Conservation (phyloP, 345 rosid genomes). For the Eucalyptus virginea region DNA sequence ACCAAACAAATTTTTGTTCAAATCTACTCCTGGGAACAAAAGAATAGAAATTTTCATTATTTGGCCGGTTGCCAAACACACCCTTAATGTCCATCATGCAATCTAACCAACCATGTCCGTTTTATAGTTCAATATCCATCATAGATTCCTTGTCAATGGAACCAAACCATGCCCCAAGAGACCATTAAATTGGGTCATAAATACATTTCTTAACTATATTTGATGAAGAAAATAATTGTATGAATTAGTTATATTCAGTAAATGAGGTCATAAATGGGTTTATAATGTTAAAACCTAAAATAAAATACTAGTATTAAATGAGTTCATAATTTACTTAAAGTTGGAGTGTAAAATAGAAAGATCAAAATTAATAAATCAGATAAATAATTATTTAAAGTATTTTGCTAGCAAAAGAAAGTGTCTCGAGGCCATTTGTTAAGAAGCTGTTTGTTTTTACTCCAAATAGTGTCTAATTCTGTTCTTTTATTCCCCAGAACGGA, state of each 20-base stretch:
- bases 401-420: neutral
- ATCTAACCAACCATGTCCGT: neutral
- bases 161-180: neutral
- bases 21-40: fast-evolving
- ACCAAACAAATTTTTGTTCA: too few species aligned
- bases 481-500: fast-evolving
- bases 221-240: too few species aligned
- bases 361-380: neutral
- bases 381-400: neutral
- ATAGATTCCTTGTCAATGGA: neutral
- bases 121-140: neutral
- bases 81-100: neutral
- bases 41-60: too few species aligned
- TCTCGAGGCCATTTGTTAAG: neutral
- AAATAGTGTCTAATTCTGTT: neutral
- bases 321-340: too few species aligned
- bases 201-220: neutral
- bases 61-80: too few species aligned
- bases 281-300: too few species aligned
- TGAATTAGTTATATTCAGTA: too few species aligned
- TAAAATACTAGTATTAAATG: neutral
- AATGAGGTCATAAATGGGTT: neutral
- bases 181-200: neutral
- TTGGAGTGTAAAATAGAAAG: neutral
- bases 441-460: too few species aligned